phyloP scores from a whole-genome alignment of 129 eudicot species.

The Flaveria brownii region DNA sequence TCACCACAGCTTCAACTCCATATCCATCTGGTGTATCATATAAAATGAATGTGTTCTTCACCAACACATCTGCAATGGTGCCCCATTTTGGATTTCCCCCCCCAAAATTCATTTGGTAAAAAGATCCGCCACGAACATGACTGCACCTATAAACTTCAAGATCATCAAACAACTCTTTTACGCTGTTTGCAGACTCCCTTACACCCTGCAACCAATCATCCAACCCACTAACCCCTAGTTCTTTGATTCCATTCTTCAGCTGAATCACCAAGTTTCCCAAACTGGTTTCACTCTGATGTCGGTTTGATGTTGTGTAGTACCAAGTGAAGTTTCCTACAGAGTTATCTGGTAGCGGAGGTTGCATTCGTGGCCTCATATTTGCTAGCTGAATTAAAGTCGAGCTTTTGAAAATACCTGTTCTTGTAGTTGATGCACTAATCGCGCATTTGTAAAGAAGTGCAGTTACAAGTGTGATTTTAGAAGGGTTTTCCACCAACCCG shows the following conservation, averaged over 20 bases:
- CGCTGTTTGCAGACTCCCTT: constrained; percentile 22
- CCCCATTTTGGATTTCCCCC: constrained; percentile 30
- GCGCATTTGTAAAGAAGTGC: constrained; percentile 34
- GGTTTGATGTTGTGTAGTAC: constrained; percentile 28
- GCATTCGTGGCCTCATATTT: constrained; percentile 31
- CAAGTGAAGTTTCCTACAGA: constrained; percentile 34
- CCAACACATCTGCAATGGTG: constrained; percentile 31
- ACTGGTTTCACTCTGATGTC: background rate
- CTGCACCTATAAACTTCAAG: constrained; percentile 25
- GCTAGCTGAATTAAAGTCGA: constrained; percentile 31
- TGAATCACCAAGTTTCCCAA: constrained; percentile 22
- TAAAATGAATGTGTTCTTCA: constrained; percentile 26
- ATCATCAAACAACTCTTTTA: constrained; percentile 33
- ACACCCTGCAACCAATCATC: constrained; percentile 20
- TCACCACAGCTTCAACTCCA: constrained; percentile 30
- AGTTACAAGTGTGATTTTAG: constrained; percentile 29
- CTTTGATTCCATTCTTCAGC: constrained; percentile 25
- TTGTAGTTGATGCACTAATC: constrained; percentile 12
- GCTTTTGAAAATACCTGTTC: constrained; percentile 14
- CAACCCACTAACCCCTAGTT: constrained; percentile 10
- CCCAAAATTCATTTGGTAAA: constrained; percentile 30
- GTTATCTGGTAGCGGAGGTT: constrained; percentile 19
- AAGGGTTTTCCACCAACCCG: constrained; percentile 22
- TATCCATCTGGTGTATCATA: constrained; percentile 32
- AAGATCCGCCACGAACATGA: constrained; percentile 18